phyloP scores from a whole-genome alignment of 2,329 filamentous ascomycete genomes.

The Elsinoe batatas region DNA sequence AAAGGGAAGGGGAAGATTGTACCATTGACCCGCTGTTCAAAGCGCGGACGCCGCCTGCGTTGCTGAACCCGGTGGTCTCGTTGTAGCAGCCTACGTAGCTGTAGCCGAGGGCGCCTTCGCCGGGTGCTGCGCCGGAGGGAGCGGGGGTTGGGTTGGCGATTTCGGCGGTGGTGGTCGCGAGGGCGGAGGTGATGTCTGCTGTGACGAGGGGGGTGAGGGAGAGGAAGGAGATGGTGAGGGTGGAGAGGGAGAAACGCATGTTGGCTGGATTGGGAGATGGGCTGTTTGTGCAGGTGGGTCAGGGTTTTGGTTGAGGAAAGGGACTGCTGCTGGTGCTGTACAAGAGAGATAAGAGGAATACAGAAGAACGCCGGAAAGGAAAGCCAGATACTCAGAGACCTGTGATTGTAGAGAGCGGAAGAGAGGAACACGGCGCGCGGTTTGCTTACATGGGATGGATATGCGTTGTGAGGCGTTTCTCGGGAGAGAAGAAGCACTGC shows the following conservation, averaged over 20 bases:
- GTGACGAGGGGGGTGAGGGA: slow-evolving; percentile 16
- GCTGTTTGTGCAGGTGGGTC: not conserved
- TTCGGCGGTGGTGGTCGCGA: slow-evolving; percentile 21
- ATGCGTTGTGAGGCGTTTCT: slow-evolving; percentile 10
- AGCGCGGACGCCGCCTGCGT: slow-evolving; percentile 36
- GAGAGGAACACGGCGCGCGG: not conserved
- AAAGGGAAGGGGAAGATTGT: slow-evolving; percentile 16
- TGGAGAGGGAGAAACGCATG: slow-evolving; percentile 11
- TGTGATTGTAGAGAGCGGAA: not conserved
- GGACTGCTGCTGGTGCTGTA: not conserved
- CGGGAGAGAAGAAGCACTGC: not conserved
- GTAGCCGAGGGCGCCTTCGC: slow-evolving; percentile 28
- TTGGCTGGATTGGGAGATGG: not conserved
- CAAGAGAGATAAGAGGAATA: not conserved
- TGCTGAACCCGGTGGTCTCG: slow-evolving; percentile 38
- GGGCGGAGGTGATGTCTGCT: slow-evolving; percentile 19
- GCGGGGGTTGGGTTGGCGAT: slow-evolving; percentile 23
- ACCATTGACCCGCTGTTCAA: slow-evolving; percentile 40
- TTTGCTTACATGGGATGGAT: slow-evolving; percentile 7
- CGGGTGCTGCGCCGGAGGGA: slow-evolving; percentile 17
- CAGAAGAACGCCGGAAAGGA: not conserved
- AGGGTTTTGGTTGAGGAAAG: not conserved
- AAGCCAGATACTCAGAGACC: not conserved
- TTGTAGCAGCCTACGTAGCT: slow-evolving; percentile 50
- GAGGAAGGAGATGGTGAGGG: slow-evolving; percentile 12